Conservation (phyloP, 176 grass and related monocot genomes). For the Lolium rigidum region DNA sequence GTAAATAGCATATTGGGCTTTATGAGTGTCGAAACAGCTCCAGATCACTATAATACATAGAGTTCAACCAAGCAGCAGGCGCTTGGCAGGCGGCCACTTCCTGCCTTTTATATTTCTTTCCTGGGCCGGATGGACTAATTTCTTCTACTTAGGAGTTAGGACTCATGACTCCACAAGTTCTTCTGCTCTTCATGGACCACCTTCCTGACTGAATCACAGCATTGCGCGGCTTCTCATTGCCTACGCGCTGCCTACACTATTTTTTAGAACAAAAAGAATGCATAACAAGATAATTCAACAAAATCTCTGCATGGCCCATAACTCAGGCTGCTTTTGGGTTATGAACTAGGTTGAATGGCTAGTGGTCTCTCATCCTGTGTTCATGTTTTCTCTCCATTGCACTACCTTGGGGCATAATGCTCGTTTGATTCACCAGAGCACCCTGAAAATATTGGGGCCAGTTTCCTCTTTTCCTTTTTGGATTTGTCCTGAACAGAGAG, state of each 20-base stretch:
- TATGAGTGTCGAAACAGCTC: conserved; percentile 18
- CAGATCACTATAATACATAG: neutral
- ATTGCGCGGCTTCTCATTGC: neutral
- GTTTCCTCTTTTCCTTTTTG: neutral
- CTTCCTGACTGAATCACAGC: neutral
- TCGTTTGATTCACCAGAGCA: neutral
- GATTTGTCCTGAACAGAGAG: conserved; percentile 7
- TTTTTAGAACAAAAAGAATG: neutral
- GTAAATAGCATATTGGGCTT: neutral
- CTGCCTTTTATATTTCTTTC: conserved; percentile 14
- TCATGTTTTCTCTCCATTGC: neutral
- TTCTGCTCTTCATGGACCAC: neutral
- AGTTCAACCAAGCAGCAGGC: neutral
- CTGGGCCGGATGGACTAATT: conserved; percentile 6
- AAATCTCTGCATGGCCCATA: neutral
- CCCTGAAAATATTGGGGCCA: neutral
- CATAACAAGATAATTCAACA: neutral
- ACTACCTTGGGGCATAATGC: too few species aligned
- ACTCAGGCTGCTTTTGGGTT: neutral
- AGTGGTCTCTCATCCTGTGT: neutral
- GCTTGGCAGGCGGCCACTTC: neutral
- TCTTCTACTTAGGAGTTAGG: neutral
- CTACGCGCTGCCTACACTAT: neutral
- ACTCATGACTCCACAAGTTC: neutral
- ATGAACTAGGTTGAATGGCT: neutral